Base-by-base conservation (phyloP, 495 filamentous ascomycete genomes). In the Elasticomyces elasticus region DNA sequence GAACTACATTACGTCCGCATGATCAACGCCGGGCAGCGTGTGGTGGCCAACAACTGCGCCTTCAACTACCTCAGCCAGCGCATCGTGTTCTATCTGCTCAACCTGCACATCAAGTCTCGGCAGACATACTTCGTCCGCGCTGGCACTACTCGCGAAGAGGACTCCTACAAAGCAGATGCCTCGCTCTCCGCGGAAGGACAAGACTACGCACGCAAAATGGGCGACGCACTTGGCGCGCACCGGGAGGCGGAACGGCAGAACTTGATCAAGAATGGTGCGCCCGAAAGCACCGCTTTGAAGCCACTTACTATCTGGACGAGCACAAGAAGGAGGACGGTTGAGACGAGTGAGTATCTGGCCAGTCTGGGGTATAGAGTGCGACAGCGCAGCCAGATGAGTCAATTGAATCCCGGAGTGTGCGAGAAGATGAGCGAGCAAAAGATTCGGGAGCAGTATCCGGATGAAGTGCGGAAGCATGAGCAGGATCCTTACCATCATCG, bases 1-100 rank as follows among this genome's bases (percentile, higher is more conserved):
- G 89, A 95, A 54, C 74, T 97, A 52, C 95, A 96, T 64, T 99
- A 89, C 65, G 88, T 97, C 75, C 97, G 96, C 79, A 95, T 99
- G 89, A 94, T 95, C 60, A 97, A 99, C 63, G 94, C 94, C 7
- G 94, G 94, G n/a, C 82, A 94, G 67, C 74, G 83, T 43, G 79
- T 97, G 52, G 82, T 86, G 52, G 86, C 95, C 61, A 99, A 97
- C 73, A 95, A 96, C 59, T 85, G 89, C 64, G 86, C 81, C 62
- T 97, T 97, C 68, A 89, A 88, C 26, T 99, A 97, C 66, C 78
- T 99, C 28, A 91, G 88, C 17, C 86, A 97, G 65, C 79, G 92
- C 38, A 97, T 99, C 52, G 90, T 99, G 37, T 97, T 97, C 69
- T 99, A 96, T 66, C 77, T 99, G 35, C 84, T 95, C 56, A 99